Percentiles rank a stretch among this genome's conserved stretches.
phyloP scores from a whole-genome alignment of 2,329 filamentous ascomycete species.

The Diaporthe destruens region DNA sequence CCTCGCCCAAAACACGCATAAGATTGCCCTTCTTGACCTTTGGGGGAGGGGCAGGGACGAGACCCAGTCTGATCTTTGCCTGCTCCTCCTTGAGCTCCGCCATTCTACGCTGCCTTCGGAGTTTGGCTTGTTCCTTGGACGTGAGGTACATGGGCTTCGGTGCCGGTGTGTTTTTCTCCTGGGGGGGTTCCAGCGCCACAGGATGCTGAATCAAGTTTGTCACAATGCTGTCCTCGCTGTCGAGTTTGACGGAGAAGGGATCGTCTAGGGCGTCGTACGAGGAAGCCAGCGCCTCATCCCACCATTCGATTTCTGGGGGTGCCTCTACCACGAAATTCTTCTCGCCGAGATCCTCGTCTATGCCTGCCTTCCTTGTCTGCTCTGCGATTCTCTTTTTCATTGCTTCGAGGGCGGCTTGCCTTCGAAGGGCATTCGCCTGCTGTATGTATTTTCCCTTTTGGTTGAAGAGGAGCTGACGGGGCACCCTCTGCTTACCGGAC shows the following conservation, averaged over 20 bases:
- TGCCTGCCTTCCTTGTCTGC: slow-evolving; percentile 87
- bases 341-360: slow-evolving; percentile 91
- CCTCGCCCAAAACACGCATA: slow-evolving; percentile 95
- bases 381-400: slow-evolving; percentile 96
- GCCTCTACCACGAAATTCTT: slow-evolving; percentile 87
- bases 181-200: slow-evolving; percentile 88
- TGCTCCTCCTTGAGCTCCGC: slow-evolving; percentile 96
- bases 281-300: slow-evolving; percentile 89
- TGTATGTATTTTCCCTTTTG: slow-evolving; percentile 97
- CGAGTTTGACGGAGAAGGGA: slow-evolving; percentile 76
- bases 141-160: slow-evolving; percentile 95
- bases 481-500: slow-evolving; percentile 72
- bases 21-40: slow-evolving; percentile 98
- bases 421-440: slow-evolving; percentile 88
- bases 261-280: slow-evolving; percentile 80
- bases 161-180: slow-evolving; percentile 83
- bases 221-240: slow-evolving; percentile 84
- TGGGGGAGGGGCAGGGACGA: slow-evolving; percentile 89
- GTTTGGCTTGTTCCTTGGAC: slow-evolving; percentile 88
- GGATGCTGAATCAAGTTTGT: slow-evolving; percentile 95
- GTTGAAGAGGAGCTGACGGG: slow-evolving; percentile 88
- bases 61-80: slow-evolving; percentile 91
- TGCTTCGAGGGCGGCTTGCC: slow-evolving; percentile 88
- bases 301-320: slow-evolving; percentile 95
- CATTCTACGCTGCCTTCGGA: slow-evolving; percentile 89